A percentile compares a stretch with the other conserved stretches of the same genome.
Conservation (phyloP, 2,329 filamentous ascomycete species). For the Seiridium unicorne region DNA sequence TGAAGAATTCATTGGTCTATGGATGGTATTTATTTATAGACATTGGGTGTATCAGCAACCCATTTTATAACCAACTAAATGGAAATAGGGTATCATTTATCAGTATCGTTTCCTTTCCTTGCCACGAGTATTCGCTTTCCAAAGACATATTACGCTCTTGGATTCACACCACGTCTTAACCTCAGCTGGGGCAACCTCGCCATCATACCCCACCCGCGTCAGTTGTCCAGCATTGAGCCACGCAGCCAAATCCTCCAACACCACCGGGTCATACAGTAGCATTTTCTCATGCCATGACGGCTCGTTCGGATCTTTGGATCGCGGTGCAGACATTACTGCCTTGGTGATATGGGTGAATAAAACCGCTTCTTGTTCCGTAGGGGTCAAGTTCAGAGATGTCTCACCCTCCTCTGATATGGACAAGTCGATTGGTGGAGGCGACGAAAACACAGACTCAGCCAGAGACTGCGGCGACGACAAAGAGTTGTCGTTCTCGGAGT, state of each 20-base stretch:
- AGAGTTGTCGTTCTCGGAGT: constrained; percentile 42
- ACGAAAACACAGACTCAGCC: constrained; percentile 40
- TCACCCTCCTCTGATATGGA: constrained; percentile 39
- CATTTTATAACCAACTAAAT: neutral
- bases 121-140: constrained; percentile 56
- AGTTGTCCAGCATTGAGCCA: constrained; percentile 79
- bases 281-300: constrained; percentile 91
- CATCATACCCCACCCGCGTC: constrained; percentile 60
- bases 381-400: constrained; percentile 42
- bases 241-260: constrained; percentile 77
- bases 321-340: constrained; percentile 51
- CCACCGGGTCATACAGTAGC: constrained; percentile 85
- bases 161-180: constrained; percentile 90
- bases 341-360: constrained; percentile 54
- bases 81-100: constrained; percentile 7
- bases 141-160: constrained; percentile 81
- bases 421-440: constrained; percentile 39
- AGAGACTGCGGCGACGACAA: constrained; percentile 31
- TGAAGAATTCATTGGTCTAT: too few species aligned
- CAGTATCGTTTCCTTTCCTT: constrained; percentile 51
- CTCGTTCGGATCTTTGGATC: constrained; percentile 43
- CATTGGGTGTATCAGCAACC: neutral
- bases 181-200: constrained; percentile 60
- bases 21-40: too few species aligned
- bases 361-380: constrained; percentile 39